Evolutionary conservation across 2,329 filamentous ascomycete genomes (phyloP).

Genomic region (Dryadomyces sulphureus): DNA sequence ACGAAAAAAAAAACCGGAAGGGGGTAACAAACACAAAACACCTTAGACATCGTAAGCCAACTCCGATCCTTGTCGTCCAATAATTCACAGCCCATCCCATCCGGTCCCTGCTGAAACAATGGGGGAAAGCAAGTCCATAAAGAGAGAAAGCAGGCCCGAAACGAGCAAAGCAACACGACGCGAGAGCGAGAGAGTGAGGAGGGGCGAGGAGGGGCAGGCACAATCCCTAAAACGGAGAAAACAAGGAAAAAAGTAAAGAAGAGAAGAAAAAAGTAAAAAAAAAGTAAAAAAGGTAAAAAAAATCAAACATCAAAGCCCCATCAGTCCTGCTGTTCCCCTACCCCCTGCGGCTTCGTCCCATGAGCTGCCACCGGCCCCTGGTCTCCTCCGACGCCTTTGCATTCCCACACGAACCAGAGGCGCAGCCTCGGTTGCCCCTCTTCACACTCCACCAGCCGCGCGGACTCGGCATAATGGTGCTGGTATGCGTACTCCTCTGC

Average conservation of each 20-base stretch:
- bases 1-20: background rate
- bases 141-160: background rate
- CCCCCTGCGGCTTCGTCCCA: background rate
- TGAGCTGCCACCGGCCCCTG: background rate
- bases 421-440: background rate
- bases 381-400: background rate
- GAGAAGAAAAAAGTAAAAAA: background rate
- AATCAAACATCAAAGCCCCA: background rate
- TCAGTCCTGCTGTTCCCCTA: background rate
- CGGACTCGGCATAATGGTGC: too few relatives aligned
- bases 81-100: background rate
- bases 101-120: background rate
- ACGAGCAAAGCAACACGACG: background rate
- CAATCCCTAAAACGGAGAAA: too few relatives aligned
- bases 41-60: slow-evolving; percentile 1
- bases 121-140: background rate
- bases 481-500: background rate
- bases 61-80: slow-evolving; percentile 4
- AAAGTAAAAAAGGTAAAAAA: background rate
- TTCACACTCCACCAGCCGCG: background rate
- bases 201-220: too few relatives aligned
- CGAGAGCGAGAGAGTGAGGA: background rate
- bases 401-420: background rate
- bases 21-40: background rate
- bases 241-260: background rate